phyloP scores from a whole-genome alignment of 208 protist species.

The Leishmania turanica region DNA sequence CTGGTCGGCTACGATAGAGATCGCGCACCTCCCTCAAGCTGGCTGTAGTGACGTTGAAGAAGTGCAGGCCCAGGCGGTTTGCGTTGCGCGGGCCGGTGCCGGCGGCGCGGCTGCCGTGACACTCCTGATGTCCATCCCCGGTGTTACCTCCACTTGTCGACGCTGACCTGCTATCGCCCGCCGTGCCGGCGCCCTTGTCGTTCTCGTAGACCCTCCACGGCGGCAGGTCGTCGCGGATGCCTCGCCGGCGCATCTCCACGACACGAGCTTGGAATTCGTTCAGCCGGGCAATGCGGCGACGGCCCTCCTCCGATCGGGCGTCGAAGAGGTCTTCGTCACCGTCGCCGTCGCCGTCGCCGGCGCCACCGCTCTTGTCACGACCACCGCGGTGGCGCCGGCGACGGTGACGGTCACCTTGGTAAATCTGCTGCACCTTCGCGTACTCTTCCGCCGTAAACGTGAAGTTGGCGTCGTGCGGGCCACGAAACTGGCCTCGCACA shows the following conservation, averaged over 20 bases:
- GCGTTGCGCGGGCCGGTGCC: conserved; percentile 6
- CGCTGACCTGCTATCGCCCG: not conserved
- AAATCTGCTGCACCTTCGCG: conserved; percentile 46
- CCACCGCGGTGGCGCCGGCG: conserved; percentile 4
- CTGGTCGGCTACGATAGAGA: conserved; percentile 25
- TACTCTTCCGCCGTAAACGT: conserved; percentile 42
- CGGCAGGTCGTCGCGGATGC: conserved; percentile 25
- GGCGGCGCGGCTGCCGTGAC: not conserved
- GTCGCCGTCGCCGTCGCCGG: not conserved
- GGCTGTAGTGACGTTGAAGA: conserved; percentile 11
- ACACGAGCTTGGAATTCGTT: conserved; percentile 17
- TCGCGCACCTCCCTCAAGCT: conserved; percentile 29
- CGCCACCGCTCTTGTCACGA: not conserved
- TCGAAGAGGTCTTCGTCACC: conserved; percentile 31
- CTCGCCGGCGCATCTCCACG: conserved; percentile 17
- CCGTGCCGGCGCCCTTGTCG: not conserved
- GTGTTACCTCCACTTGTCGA: not conserved
- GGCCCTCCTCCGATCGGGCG: conserved; percentile 26
- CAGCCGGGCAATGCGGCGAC: conserved; percentile 13
- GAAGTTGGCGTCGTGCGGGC: conserved; percentile 11
- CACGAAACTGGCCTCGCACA: not conserved
- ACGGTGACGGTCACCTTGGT: conserved; percentile 29
- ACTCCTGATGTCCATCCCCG: not conserved
- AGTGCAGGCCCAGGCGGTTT: conserved; percentile 11
- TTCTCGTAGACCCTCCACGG: conserved; percentile 21